Evolutionary conservation across 2,329 filamentous ascomycete species (phyloP), one percentile per base, ranked within the genome.

Genomic region (Epichloe sylvatica): DNA sequence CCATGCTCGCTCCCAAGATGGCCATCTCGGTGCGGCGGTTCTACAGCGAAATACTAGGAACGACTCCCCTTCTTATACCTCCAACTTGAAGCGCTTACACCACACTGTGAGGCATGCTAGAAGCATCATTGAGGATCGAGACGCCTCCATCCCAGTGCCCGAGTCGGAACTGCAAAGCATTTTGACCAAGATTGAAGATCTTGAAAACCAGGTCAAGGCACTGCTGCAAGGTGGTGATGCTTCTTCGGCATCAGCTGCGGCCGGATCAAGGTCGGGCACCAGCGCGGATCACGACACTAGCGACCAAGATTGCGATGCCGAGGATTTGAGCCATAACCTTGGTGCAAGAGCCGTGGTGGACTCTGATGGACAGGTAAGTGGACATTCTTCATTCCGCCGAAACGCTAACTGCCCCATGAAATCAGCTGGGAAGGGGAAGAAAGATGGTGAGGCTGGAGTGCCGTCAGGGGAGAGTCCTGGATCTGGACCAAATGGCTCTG

Each of bases 351-450:
- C 51, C 7, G 45, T 47, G 4, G 42, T 54, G 21, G 49, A 49
- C 17, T 54, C 47, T 34, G 25, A 45, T 23, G 52, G 54, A 11
- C 33, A 55, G 50, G 60, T 62, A 52, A 57, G 60, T 59, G 56
- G 49, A 23, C 52, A 55, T 25, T 45, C 58, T 23, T 45, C 57
- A 12, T 53, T 54, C 35, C 54, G 51, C 23, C 52, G 56, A 52
- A 60, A 56, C 40, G 45, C 55, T 59, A 56, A 62, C 54, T 62
- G 59, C 58, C 53, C 52, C 40, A 51, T 58, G 54, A 52, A 51
- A 46, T 47, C 54, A 8, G 57, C 55, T n/a, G 47, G 44, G 34
- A 47, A 45, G 34, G 36, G 40, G 17, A 47, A 47, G 39, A 11
- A 37, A 25, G 15, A 11, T 11, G 38, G 17, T 17, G n/a, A 38